Evolutionary conservation across 768 basidiomycete species (phyloP), one percentile per base, ranked within the genome.

Genomic region (Naganishia vishniacii): DNA sequence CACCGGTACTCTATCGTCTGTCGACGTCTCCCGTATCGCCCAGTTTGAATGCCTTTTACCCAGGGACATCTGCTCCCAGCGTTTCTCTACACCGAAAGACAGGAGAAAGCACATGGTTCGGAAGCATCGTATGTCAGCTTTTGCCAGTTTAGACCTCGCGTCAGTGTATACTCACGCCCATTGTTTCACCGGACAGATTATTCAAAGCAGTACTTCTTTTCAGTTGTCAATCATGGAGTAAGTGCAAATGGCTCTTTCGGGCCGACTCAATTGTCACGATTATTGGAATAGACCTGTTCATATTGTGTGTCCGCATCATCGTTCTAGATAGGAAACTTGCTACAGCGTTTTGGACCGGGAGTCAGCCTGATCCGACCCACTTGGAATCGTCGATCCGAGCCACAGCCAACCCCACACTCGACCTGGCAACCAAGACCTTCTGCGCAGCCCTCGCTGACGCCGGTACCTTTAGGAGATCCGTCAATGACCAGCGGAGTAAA

Each of bases 161-260:
- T n/a, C n/a, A n/a, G n/a, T n/a, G n/a, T n/a, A n/a, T n/a, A n/a
- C n/a, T n/a, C n/a, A n/a, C n/a, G n/a, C n/a, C n/a, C n/a, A n/a
- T n/a, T n/a, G 13, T 5, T 11, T 16, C 16, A 18, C 16, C 18
- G 26, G 13, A 34, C 47, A 77, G 84, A 82, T 56, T 94, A 87
- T 72, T 90, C 91, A 4, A 89, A 89, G 72, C 84, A 91, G 71
- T 94, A 87, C 76, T 93, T 90, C 78, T 94, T 93, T 74, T 84
- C 88, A 20, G 86, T 94, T 20, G 91, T 89, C 16, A 92, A 92
- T 78, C 91, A 88, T 73, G 91, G 91, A 23, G 73, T 75, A 41
- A 60, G 74, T 68, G 12, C 23, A 4, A 34, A 26, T 11, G 48
- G 23, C 23, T 47, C 15, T 26, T 40, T 4, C 29, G 11, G 8